Evolutionary conservation across 345 rosid genomes (phyloP), one percentile per base, ranked within the genome.

Genomic region (Populus davidiana): DNA sequence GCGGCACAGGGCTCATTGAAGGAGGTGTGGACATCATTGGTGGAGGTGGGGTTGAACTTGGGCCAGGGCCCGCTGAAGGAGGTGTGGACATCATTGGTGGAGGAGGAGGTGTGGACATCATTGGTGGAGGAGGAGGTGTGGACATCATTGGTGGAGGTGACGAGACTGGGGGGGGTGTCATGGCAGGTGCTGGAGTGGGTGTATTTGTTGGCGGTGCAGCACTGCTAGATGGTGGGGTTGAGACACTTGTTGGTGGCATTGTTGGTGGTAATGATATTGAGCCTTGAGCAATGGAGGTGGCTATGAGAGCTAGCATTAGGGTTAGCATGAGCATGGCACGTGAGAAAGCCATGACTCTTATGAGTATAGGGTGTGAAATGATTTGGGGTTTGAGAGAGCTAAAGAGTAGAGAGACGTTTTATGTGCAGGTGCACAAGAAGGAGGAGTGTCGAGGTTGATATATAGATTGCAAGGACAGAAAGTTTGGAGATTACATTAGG

Each of bases 311-410:
- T 0, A 87, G 76, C 20, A 67, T 56, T 35, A 84, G 29, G 56
- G 75, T 20, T 21, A 78, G 16, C 59, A 66, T 35, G 39, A 87
- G 84, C 84, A 85, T 80, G 84, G 80, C 81, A 77, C 80, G 73
- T 56, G 83, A 64, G 70, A 43, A 43, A 83, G 85, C 83, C 88
- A 86, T 87, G 85, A 27, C 54, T 35, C 35, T 21, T 16, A 17
- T 14, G 43, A n/a, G 33, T 61, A n/a, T 21, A 23, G 50, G 67
- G 3, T 69, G 11, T 33, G 64, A 17, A 36, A 38, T 49, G 6
- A 33, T 25, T 56, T 10, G 21, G 29, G 35, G 7, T 25, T 35
- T 4, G 72, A 65, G 41, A 67, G 38, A 47, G 33, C 63, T 21
- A n/a, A 2, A 56, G 63, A n/a, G 63, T 8, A 21, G 13, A 56